These are phyloP conservation scores for Aspergillus awamori DNA, from an alignment of 2,329 filamentous ascomycete species.

Conservation along the genomic window DNA sequence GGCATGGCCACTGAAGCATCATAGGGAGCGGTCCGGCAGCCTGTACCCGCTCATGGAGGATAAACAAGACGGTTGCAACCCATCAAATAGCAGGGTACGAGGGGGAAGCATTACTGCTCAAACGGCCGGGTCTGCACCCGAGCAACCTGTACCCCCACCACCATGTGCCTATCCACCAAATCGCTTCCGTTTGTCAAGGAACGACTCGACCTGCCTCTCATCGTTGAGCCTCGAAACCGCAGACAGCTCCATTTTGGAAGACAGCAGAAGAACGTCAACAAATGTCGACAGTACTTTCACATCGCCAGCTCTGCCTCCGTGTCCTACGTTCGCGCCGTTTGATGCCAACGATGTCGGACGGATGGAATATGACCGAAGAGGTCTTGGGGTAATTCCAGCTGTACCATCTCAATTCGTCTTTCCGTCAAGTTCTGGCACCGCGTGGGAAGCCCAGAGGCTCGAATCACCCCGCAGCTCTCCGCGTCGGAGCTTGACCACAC, in stretches of 20 bases:
- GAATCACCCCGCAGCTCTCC: slow-evolving; percentile 30
- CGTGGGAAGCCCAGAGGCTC: slow-evolving; percentile 25
- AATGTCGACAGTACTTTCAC: slow-evolving; percentile 33
- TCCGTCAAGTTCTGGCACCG: slow-evolving; percentile 29
- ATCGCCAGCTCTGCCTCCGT: slow-evolving; percentile 37
- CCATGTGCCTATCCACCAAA: slow-evolving; percentile 34
- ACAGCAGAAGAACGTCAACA: slow-evolving; percentile 30
- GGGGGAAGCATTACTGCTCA: slow-evolving; percentile 39
- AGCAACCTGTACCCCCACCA: slow-evolving; percentile 42
- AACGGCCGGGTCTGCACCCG: slow-evolving; percentile 37
- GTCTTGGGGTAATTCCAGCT: slow-evolving; percentile 28
- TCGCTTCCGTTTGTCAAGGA: slow-evolving; percentile 37
- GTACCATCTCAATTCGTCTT: slow-evolving; percentile 32
- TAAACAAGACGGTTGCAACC: slow-evolving; percentile 27
- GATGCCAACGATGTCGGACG: slow-evolving; percentile 43
- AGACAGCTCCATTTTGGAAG: slow-evolving; percentile 43
- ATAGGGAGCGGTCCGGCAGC: slow-evolving; percentile 25
- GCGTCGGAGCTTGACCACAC: slow-evolving; percentile 40
- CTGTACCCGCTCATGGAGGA: slow-evolving; percentile 31
- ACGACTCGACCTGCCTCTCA: slow-evolving; percentile 41
- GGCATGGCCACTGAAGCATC: slow-evolving; percentile 34
- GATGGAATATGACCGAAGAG: slow-evolving; percentile 33
- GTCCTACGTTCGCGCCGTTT: slow-evolving; percentile 39
- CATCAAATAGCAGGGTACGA: slow-evolving; percentile 28
- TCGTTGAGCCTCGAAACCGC: slow-evolving; percentile 43